A percentile compares a stretch with the other conserved stretches of the same genome.
Conservation (phyloP, 2,329 filamentous ascomycete genomes). For the Arthroderma sp. region DNA sequence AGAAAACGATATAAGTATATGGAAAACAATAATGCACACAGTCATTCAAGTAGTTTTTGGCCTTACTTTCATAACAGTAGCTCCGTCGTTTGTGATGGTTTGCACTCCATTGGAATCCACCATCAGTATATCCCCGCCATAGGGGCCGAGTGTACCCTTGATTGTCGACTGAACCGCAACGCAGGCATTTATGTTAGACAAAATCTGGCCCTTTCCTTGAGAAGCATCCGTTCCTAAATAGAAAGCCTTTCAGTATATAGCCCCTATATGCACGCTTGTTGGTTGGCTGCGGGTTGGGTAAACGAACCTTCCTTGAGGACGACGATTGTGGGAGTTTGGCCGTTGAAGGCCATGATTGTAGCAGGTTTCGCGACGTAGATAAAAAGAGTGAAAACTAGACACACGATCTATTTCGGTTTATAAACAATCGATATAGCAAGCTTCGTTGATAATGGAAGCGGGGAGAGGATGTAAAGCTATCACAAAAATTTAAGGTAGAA, state of each 20-base stretch:
- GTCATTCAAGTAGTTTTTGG: not conserved
- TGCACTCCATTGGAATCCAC: slow-evolving; percentile 91
- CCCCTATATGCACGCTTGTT: not conserved
- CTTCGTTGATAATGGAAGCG: too few relatives aligned
- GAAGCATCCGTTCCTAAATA: slow-evolving; percentile 81
- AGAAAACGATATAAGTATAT: slow-evolving; percentile 1
- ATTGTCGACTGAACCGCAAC: slow-evolving; percentile 90
- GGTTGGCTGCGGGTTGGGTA: slow-evolving; percentile 8
- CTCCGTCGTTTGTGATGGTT: slow-evolving; percentile 98
- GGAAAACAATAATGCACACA: not conserved
- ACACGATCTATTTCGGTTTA: too few relatives aligned
- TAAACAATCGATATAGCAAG: too few relatives aligned
- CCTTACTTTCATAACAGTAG: slow-evolving; percentile 92
- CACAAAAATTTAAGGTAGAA: too few relatives aligned
- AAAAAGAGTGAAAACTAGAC: too few relatives aligned
- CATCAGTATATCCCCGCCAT: slow-evolving; percentile 90
- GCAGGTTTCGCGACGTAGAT: slow-evolving; percentile 1
- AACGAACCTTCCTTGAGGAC: slow-evolving; percentile 88
- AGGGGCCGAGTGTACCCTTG: slow-evolving; percentile 89
- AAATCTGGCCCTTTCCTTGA: slow-evolving; percentile 88
- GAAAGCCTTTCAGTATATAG: slow-evolving; percentile 8
- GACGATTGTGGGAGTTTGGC: slow-evolving; percentile 94
- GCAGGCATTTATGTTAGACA: slow-evolving; percentile 98
- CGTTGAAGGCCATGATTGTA: slow-evolving; percentile 77
- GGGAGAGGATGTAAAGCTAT: too few relatives aligned